phyloP scores from a whole-genome alignment of 306 rosid species.

The Sicyos edulis region DNA sequence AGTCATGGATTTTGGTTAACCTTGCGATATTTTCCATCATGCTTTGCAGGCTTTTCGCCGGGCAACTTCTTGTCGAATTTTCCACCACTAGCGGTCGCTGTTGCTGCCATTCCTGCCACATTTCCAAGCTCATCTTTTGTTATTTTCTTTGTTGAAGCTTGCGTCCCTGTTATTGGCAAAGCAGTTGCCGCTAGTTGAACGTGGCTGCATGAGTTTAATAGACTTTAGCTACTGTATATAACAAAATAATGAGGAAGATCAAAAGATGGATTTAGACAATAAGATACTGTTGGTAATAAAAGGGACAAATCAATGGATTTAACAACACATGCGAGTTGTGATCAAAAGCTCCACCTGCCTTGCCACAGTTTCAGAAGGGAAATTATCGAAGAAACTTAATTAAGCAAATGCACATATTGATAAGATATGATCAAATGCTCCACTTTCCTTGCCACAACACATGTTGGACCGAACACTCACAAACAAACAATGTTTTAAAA shows the following conservation, averaged over 20 bases:
- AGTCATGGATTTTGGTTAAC: slow-evolving; percentile 24
- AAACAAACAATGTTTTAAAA: too few species aligned
- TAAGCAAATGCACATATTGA: background rate
- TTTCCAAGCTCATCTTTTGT: slow-evolving; percentile 65
- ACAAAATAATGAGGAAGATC: background rate
- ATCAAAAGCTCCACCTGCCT: background rate
- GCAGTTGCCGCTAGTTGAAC: slow-evolving; percentile 85
- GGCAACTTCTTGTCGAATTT: slow-evolving; percentile 83
- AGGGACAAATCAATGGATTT: background rate
- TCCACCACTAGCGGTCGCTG: slow-evolving; percentile 92
- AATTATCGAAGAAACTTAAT: background rate
- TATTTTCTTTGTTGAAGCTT: slow-evolving; percentile 59
- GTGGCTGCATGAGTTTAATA: slow-evolving; percentile 43
- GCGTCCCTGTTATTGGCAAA: slow-evolving; percentile 86
- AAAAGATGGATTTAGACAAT: background rate
- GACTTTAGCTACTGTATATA: background rate
- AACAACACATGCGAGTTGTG: background rate
- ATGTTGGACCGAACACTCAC: too few species aligned
- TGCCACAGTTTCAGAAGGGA: background rate
- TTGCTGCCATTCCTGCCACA: slow-evolving; percentile 86
- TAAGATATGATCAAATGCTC: too few species aligned
- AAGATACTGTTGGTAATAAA: background rate
- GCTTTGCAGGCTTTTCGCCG: slow-evolving; percentile 73
- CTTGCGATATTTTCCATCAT: slow-evolving; percentile 83
- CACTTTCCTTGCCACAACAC: too few species aligned